Evolutionary conservation across 1,139 yeast species (phyloP).

Genomic region (Sugiyamaella japonica): DNA sequence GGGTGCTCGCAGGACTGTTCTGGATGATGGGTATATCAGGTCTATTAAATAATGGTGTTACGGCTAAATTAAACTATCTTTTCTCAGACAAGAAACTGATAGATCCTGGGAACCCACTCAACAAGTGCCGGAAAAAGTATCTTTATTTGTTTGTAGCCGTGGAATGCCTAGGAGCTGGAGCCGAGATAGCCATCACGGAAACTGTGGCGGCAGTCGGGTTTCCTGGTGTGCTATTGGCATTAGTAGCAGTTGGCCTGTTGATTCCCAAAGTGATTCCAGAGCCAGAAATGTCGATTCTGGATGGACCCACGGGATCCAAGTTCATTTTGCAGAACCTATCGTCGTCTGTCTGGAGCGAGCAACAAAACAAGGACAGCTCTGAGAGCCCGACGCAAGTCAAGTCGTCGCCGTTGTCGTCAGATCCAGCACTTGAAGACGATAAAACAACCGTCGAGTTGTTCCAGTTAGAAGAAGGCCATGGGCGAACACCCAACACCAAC

Average conservation of each 20-base stretch:
- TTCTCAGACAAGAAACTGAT: conserved; percentile 54
- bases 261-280: conserved; percentile 65
- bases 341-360: conserved; percentile 2
- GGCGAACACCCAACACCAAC: not conserved
- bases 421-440: not conserved
- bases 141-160: conserved; percentile 56
- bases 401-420: not conserved
- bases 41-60: conserved; percentile 62
- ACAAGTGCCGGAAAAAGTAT: conserved; percentile 39
- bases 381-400: not conserved
- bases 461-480: conserved; percentile 11
- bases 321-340: conserved; percentile 47
- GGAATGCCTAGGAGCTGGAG: conserved; percentile 67
- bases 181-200: conserved; percentile 82
- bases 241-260: conserved; percentile 60
- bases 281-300: conserved; percentile 62
- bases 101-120: conserved; percentile 40
- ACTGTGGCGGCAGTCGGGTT: conserved; percentile 94
- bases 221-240: conserved; percentile 74
- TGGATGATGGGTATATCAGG: conserved; percentile 92
- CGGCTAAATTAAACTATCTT: conserved; percentile 61
- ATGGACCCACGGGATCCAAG: conserved; percentile 71
- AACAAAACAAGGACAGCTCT: not conserved
- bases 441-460: conserved; percentile 4
- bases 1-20: conserved; percentile 86